These are phyloP conservation scores for Heracleum sosnowskyi DNA, from an alignment of 129 eudicot genomes.

Conservation along the genomic window DNA sequence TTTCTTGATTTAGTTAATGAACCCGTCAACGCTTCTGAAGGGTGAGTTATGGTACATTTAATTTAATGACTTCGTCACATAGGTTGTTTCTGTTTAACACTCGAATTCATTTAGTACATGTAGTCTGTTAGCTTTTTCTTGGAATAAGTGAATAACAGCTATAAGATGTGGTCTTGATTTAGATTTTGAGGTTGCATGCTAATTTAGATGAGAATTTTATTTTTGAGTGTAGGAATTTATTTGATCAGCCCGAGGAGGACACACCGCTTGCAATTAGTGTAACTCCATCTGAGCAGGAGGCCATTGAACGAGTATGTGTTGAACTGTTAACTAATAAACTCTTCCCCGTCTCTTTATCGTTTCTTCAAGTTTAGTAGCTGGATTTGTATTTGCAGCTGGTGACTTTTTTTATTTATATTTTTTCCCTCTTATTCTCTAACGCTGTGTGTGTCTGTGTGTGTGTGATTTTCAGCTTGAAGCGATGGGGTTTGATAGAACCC, in stretches of 20 bases:
- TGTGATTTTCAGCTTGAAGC: slow-evolving; percentile 57
- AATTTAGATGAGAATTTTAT: background rate
- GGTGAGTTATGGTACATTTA: slow-evolving; percentile 33
- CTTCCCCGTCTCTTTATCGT: too few relatives aligned
- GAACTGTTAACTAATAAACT: background rate
- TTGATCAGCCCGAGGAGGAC: slow-evolving; percentile 86
- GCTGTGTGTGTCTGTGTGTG: background rate
- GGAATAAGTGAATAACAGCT: background rate
- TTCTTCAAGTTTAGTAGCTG: background rate
- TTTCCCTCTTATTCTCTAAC: too few relatives aligned
- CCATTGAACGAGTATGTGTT: slow-evolving; percentile 78
- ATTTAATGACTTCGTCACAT: background rate
- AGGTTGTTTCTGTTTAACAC: background rate
- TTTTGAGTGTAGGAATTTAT: slow-evolving; percentile 56
- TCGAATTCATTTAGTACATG: background rate
- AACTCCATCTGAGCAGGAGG: slow-evolving; percentile 93
- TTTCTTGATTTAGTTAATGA: slow-evolving; percentile 85
- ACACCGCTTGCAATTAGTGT: slow-evolving; percentile 89
- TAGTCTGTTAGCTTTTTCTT: background rate
- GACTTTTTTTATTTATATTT: background rate
- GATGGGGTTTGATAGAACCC: slow-evolving; percentile 93
- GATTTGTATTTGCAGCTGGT: background rate
- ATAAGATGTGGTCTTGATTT: background rate
- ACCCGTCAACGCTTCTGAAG: slow-evolving; percentile 88
- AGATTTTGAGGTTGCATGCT: background rate